These are phyloP conservation scores for Nitzschia inconspicua DNA, from an alignment of 108 stramenopile species.

Conservation along the genomic window DNA sequence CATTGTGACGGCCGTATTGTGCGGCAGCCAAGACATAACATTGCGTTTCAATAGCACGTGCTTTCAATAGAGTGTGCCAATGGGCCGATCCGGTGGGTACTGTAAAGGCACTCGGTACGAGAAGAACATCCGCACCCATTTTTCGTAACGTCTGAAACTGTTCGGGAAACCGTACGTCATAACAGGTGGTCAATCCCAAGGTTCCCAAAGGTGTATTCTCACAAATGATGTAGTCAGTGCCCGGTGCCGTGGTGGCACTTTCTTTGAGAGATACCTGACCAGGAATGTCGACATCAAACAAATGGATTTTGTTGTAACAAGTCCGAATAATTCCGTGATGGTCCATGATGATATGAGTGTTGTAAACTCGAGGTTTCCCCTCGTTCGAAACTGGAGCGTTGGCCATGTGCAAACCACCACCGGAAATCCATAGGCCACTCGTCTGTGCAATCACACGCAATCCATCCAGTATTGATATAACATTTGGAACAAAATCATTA, in stretches of 20 bases:
- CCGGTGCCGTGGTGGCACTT: conserved; percentile 80
- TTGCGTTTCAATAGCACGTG: conserved; percentile 95
- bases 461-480: conserved; percentile 60
- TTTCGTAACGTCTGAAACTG: conserved; percentile 59
- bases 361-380: conserved; percentile 67
- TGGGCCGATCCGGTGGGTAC: conserved; percentile 95
- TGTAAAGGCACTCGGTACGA: conserved; percentile 94
- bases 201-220: conserved; percentile 77
- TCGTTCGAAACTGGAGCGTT: conserved; percentile 31
- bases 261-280: conserved; percentile 69
- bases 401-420: conserved; percentile 70
- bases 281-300: conserved; percentile 93
- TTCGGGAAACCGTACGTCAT: conserved; percentile 95
- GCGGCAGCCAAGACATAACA: conserved; percentile 97
- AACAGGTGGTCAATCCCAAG: conserved; percentile 91
- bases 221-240: conserved; percentile 70
- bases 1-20: conserved; percentile 87
- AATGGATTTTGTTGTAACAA: conserved; percentile 91
- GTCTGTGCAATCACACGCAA: conserved; percentile 60
- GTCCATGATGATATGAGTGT: conserved; percentile 93
- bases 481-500: no score
- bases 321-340: conserved; percentile 46
- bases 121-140: conserved; percentile 73
- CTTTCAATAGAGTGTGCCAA: conserved; percentile 91
- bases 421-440: conserved; percentile 75